Conservation (phyloP, 192 early-diverging fungal species). For the Coemansia sp. region DNA sequence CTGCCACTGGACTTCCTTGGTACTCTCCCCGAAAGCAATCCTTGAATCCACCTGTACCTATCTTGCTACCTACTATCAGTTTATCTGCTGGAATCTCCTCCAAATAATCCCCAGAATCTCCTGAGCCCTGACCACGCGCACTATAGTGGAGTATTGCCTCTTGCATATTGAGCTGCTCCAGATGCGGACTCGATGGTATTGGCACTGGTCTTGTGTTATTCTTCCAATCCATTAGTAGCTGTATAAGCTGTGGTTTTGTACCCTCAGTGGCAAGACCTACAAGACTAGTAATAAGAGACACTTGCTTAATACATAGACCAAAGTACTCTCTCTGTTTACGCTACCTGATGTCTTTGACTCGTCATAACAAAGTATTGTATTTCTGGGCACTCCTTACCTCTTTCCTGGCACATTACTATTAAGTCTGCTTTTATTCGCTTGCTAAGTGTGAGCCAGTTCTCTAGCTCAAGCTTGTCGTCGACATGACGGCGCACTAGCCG, state of each 20-base stretch:
- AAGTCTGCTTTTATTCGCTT: constrained; percentile 67
- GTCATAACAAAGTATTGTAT: not conserved
- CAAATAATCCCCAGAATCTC: constrained; percentile 56
- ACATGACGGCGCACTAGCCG: constrained; percentile 59
- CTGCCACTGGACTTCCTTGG: constrained; percentile 64
- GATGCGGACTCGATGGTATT: constrained; percentile 64
- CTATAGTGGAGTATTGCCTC: constrained; percentile 49
- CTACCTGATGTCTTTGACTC: not conserved
- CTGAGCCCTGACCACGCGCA: constrained; percentile 30
- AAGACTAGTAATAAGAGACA: not conserved
- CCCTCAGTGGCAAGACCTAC: constrained; percentile 65
- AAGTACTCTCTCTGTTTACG: not conserved
- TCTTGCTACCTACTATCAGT: constrained; percentile 61
- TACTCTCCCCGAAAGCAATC: constrained; percentile 72
- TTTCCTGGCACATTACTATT: constrained; percentile 68
- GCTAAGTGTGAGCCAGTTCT: constrained; percentile 60
- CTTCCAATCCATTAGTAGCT: constrained; percentile 64
- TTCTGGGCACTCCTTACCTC: constrained; percentile 55
- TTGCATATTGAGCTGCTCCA: constrained; percentile 55
- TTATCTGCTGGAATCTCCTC: constrained; percentile 64
- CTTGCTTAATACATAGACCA: not conserved
- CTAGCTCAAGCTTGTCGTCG: constrained; percentile 59
- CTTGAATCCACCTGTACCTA: constrained; percentile 77
- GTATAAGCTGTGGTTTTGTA: constrained; percentile 60
- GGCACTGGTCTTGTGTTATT: constrained; percentile 66